Base-by-base conservation (phyloP, 1,284 basidiomycete genomes). In the Apiotrichum laibachii region DNA sequence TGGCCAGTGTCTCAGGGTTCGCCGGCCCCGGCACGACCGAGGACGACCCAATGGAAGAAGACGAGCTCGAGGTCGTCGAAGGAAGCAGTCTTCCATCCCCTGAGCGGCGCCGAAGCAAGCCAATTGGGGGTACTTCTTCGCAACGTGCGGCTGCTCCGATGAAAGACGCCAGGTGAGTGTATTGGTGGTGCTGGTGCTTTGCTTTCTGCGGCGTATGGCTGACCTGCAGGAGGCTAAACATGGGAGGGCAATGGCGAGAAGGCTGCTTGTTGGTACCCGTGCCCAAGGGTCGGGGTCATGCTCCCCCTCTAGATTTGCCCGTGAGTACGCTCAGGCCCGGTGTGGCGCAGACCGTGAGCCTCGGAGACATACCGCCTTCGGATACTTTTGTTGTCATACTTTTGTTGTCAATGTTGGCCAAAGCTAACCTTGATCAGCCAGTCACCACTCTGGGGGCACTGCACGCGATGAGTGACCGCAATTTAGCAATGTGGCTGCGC, bases 161-260 rank as follows among this genome's bases (percentile, higher is more conserved):
- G 47, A n/a, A 26, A 21, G 11, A 5, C 21, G 45, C 45, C 10
- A 46, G 22, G 45, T 46, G 45, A 46, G 45, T 46, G 26, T 7
- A 31, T 31, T 26, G 12, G 12, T 26, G 12, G 12, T 26, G 21
- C 8, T 46, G 11, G 12, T 21, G 10, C 42, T 44, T 44, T 6
- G 21, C 11, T 5, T 37, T 10, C 12, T 37, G 26, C 37, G 11
- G 12, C 10, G 5, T 37, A 10, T 6, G 37, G 12, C 43, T 21
- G n/a, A 11, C 19, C 43, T 18, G n/a, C 47, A 49, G 31, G 34
- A 49, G 33, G 16, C 35, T 33, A 4, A 49, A 49, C 47, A 49
- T 49, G 47, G 33, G 47, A 3, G 47, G 47, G 5, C 47, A 49
- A 35, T 49, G 47, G 47, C 47, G 47, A 6, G 47, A 49, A 10